Evolutionary conservation across 345 rosid species (phyloP).

Genomic region (Eucalyptus sp.): DNA sequence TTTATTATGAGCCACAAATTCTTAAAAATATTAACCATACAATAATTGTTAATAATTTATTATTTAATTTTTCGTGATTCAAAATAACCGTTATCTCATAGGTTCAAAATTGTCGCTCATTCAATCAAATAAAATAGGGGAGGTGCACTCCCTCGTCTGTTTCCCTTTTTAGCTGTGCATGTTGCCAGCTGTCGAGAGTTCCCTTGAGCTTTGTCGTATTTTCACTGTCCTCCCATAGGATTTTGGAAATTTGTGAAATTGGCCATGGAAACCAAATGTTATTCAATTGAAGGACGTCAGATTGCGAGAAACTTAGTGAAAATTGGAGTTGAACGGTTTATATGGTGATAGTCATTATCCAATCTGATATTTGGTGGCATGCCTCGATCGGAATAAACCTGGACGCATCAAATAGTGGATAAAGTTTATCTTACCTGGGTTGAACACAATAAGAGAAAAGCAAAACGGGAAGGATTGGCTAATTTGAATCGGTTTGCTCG

Average conservation of each 20-base stretch:
- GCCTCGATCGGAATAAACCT: not conserved
- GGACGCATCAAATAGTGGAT: not conserved
- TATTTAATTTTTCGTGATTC: too few relatives aligned
- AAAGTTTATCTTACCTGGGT: not conserved
- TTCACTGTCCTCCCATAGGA: not conserved
- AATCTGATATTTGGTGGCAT: not conserved
- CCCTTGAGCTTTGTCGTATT: not conserved
- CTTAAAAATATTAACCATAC: accelerated
- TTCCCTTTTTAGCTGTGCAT: not conserved
- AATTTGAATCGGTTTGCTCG: not conserved
- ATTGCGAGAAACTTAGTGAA: not conserved
- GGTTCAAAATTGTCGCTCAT: too few relatives aligned
- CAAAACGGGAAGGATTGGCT: not conserved
- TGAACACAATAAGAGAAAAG: not conserved
- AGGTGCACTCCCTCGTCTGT: not conserved
- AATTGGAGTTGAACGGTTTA: not conserved
- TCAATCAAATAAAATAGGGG: too few relatives aligned
- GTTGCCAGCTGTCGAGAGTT: not conserved
- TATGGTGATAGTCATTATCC: not conserved
- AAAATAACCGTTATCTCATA: too few relatives aligned
- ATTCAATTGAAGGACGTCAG: not conserved
- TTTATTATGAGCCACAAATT: too few relatives aligned
- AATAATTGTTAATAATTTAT: too few relatives aligned
- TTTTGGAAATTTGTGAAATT: not conserved
- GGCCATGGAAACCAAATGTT: not conserved